Conservation (phyloP, 2,329 filamentous ascomycete genomes). For the Fusarium gaditjirri region DNA sequence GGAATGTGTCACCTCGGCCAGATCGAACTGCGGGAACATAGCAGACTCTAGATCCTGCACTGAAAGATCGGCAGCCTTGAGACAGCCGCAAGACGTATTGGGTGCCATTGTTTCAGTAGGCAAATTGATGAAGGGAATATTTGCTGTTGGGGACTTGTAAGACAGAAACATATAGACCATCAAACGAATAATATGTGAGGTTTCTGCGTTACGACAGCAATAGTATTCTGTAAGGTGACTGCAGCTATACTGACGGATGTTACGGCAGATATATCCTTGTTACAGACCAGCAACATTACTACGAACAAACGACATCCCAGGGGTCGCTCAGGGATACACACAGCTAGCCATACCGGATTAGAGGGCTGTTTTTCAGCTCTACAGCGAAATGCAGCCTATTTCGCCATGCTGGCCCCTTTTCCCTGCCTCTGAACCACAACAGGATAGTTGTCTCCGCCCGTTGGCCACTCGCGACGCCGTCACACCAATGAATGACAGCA, state of each 20-base stretch:
- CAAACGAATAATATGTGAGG: neutral
- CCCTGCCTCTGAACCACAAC: neutral
- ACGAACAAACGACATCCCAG: neutral
- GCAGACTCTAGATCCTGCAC: constrained; percentile 27
- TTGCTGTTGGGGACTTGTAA: neutral
- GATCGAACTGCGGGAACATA: constrained; percentile 37
- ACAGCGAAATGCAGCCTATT: neutral
- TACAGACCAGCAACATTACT: neutral
- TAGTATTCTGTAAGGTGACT: neutral
- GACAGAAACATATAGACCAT: neutral
- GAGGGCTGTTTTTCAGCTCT: neutral
- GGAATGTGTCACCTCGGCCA: constrained; percentile 12
- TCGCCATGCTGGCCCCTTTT: neutral
- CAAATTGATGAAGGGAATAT: neutral
- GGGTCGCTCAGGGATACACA: neutral
- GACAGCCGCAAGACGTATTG: constrained; percentile 18
- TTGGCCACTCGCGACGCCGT: neutral
- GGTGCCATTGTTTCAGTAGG: constrained; percentile 11
- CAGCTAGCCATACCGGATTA: neutral
- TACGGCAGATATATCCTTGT: constrained; percentile 28
- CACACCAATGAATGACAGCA: neutral
- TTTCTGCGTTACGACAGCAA: constrained; percentile 1
- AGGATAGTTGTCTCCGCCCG: neutral
- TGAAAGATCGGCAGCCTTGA: neutral
- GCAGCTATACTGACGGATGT: neutral